Percentiles rank a stretch among this genome's conserved stretches.
Evolutionary conservation across 768 basidiomycete species (phyloP).

Genomic region (Lanmaoa pseudosensibilis): DNA sequence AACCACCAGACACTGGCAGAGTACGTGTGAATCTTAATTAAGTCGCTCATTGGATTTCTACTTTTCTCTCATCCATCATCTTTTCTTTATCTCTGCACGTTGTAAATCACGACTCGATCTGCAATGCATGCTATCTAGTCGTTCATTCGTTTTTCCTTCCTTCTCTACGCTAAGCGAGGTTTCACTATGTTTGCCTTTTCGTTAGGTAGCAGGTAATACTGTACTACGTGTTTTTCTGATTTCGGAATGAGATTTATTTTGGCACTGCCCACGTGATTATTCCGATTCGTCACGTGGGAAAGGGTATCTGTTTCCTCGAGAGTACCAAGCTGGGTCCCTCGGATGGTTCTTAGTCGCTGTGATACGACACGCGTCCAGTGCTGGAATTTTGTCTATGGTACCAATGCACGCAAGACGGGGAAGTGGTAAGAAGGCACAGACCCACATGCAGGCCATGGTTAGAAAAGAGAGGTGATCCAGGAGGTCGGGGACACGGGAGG

Average conservation of each 20-base stretch:
- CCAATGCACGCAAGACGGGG: not conserved
- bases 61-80: not conserved
- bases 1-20: constrained; percentile 35
- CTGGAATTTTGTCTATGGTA: not conserved
- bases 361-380: constrained; percentile 1
- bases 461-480: not conserved
- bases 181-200: constrained; percentile 6
- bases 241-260: not conserved
- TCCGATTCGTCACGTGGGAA: constrained; percentile 25
- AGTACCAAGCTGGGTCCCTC: not conserved
- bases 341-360: constrained; percentile 4
- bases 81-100: constrained; percentile 24
- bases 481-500: constrained; percentile 9
- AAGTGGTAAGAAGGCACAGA: constrained; percentile 1
- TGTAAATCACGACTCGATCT: constrained; percentile 26
- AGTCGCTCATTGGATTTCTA: constrained; percentile 22
- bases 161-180: constrained; percentile 7
- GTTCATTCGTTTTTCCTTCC: constrained; percentile 8
- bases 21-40: constrained; percentile 38
- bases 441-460: not conserved
- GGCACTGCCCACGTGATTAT: constrained; percentile 20
- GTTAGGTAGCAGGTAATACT: constrained; percentile 8
- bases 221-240: too few species aligned
- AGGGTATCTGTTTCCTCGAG: constrained; percentile 4
- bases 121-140: constrained; percentile 24